phyloP scores from a whole-genome alignment of 1,139 yeast genomes.

The Eremothecium gossypii region DNA sequence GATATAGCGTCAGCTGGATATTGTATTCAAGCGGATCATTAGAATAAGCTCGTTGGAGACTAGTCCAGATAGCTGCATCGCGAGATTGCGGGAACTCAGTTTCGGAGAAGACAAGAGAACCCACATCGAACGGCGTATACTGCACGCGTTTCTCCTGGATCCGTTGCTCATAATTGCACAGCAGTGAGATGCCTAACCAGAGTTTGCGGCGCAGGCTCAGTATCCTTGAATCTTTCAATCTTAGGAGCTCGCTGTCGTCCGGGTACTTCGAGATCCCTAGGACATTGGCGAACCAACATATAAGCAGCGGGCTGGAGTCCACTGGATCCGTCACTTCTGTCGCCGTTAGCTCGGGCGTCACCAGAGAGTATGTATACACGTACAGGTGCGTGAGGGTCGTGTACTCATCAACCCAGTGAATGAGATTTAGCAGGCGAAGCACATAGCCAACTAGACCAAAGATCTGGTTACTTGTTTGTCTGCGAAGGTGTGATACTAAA shows the following conservation, averaged over 20 bases:
- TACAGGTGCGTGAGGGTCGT: neutral
- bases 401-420: slow-evolving; percentile 3
- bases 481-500: neutral
- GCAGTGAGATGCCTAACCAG: slow-evolving; percentile 2
- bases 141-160: slow-evolving; percentile 4
- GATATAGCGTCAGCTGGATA: neutral
- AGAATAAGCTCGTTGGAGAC: neutral
- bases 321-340: neutral
- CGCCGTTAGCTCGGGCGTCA: neutral
- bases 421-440: neutral
- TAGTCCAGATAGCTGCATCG: neutral
- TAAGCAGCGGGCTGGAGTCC: neutral
- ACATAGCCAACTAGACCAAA: neutral
- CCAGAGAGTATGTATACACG: neutral
- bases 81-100: neutral
- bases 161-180: slow-evolving; percentile 1
- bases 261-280: slow-evolving; percentile 1
- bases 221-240: slow-evolving; percentile 11
- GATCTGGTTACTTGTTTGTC: neutral
- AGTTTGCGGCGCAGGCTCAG: slow-evolving; percentile 20
- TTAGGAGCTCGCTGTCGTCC: neutral
- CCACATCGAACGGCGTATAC: neutral
- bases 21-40: slow-evolving; percentile 1
- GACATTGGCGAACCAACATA: neutral
- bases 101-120: neutral